Evolutionary conservation across 2,329 filamentous ascomycete species (phyloP), one percentile per base, ranked within the genome.

Genomic region (Fusarium coffeatum): DNA sequence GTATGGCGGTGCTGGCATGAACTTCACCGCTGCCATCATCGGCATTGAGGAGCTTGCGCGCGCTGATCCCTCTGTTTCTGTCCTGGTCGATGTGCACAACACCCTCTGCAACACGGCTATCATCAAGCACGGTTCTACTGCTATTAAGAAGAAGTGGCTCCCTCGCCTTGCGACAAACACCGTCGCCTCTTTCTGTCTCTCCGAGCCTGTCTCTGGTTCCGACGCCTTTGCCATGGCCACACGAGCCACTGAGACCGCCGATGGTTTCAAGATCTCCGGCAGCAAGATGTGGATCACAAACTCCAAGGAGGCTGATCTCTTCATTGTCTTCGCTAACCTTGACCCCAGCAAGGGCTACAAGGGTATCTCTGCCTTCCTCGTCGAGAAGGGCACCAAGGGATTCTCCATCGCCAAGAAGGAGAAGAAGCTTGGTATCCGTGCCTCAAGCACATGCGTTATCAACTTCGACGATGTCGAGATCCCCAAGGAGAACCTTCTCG

Each of bases 261-360:
- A 90, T 70, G 94, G 95, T 34, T 99, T 95, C 85, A 90, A 87
- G 82, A 92, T 99, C 81, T 92, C 89, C 66, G 96, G 96, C 51
- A 90, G 89, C 81, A 99, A 99, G 88, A 99, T 99, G 96, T 99
- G 96, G 96, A 99, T 99, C 82, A 99, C 96, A 69, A 99, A 99
- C 86, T 92, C 92, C 53, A 90, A 95, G 84, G 96, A 99, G 83
- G 92, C 96, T 22, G 90, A 90, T 64, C 91, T 98, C 84, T 99
- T 98, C 84, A 95, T 99, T 77, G 96, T 99, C 62, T 99, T 99
- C 78, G 96, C 96, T 77, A 99, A 98, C 83, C 85, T 99, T 41
- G 91, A 98, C 78, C 94, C 92, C 1, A 90, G 89, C 83, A 94
- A 95, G 84, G 95, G 94, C 55, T 98, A 99, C 87, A 95, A 94